These are phyloP conservation scores for Naganishia onofrii DNA, from an alignment of 768 basidiomycete genomes.

Conservation along the genomic window DNA sequence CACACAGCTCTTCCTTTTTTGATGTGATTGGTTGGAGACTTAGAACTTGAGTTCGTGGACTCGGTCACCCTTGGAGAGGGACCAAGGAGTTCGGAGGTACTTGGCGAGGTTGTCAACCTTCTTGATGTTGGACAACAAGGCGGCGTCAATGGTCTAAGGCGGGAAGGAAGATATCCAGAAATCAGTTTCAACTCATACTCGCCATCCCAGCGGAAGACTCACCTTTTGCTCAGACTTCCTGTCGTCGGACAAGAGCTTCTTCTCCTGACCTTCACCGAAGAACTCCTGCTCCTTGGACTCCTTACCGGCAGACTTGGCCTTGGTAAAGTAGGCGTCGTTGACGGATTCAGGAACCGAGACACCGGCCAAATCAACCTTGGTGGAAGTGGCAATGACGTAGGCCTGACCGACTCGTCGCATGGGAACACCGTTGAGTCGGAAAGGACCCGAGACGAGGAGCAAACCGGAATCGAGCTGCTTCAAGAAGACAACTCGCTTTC, in stretches of 20 bases:
- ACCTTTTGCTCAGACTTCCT: conserved; percentile 89
- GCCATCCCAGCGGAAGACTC: conserved; percentile 57
- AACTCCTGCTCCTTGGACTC: conserved; percentile 92
- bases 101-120: conserved; percentile 85
- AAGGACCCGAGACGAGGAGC: conserved; percentile 93
- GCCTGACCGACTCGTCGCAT: conserved; percentile 97
- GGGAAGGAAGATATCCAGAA: neutral
- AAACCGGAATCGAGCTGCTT: conserved; percentile 86
- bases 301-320: conserved; percentile 67
- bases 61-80: conserved; percentile 93
- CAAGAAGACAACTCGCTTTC: conserved; percentile 97
- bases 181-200: neutral
- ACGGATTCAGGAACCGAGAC: conserved; percentile 72
- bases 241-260: conserved; percentile 78
- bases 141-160: conserved; percentile 52
- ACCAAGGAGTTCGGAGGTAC: conserved; percentile 89
- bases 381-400: conserved; percentile 97
- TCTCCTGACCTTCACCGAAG: conserved; percentile 87
- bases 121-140: conserved; percentile 77
- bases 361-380: conserved; percentile 75
- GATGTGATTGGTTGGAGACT: conserved; percentile 24
- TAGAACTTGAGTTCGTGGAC: conserved; percentile 92
- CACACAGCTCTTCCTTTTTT: neutral
- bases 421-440: conserved; percentile 90
- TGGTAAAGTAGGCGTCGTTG: conserved; percentile 91